Evolutionary conservation across 352 stramenopile genomes (phyloP).

Genomic region (Pythium apleroticum): DNA sequence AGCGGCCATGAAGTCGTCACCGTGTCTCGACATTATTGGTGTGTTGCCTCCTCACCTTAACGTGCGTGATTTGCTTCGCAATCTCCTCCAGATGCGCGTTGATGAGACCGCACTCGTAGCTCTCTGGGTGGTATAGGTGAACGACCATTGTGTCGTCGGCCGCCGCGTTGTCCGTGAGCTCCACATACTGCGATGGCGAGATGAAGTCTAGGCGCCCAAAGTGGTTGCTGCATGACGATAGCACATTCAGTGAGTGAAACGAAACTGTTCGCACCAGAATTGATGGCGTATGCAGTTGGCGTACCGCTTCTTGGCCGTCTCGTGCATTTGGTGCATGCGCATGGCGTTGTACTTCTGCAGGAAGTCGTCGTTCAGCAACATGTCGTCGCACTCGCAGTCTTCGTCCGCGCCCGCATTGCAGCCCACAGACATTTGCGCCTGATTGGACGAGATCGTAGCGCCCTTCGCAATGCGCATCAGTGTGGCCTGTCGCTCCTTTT

Average conservation of each 20-base stretch:
- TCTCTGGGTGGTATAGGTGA: slow-evolving; percentile 71
- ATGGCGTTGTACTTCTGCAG: slow-evolving; percentile 59
- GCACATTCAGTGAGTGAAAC: not conserved
- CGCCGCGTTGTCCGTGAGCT: slow-evolving; percentile 33
- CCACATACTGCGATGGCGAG: slow-evolving; percentile 55
- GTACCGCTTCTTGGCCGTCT: slow-evolving; percentile 30
- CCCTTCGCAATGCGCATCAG: slow-evolving; percentile 72
- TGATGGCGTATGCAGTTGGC: not conserved
- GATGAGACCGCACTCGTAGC: slow-evolving; percentile 67
- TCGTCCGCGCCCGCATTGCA: slow-evolving; percentile 24
- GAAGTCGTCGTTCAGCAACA: slow-evolving; percentile 55
- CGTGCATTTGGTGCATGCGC: slow-evolving; percentile 70
- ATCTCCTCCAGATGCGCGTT: slow-evolving; percentile 65
- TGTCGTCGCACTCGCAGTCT: slow-evolving; percentile 45
- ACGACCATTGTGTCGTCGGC: slow-evolving; percentile 38
- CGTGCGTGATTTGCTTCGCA: slow-evolving; percentile 48
- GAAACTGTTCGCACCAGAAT: not conserved
- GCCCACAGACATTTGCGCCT: not conserved
- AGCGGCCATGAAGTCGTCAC: not conserved
- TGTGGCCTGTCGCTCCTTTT: slow-evolving; percentile 49
- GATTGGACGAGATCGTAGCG: slow-evolving; percentile 16
- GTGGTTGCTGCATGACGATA: slow-evolving; percentile 26
- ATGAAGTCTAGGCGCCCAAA: slow-evolving; percentile 66
- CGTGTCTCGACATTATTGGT: not conserved
- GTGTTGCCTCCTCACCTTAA: slow-evolving; percentile 53